Percentiles rank a stretch among this genome's conserved stretches.
These are phyloP conservation scores for Chlorella sorokiniana DNA, from an alignment of 139 green algal genomes.

Conservation along the genomic window DNA sequence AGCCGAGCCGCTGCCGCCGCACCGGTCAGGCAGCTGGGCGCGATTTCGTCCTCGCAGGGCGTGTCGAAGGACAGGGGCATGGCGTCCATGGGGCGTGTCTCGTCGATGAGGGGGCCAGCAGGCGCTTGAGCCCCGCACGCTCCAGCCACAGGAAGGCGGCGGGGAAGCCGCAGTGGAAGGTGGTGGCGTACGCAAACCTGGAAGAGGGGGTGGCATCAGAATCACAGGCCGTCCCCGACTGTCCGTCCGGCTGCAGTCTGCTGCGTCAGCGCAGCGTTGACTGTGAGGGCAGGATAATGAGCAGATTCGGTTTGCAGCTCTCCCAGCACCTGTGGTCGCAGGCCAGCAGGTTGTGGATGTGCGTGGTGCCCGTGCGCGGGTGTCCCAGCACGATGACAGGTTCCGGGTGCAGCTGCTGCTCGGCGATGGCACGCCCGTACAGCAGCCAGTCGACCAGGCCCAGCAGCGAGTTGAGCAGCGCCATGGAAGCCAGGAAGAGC, in stretches of 20 bases:
- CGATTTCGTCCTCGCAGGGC: conserved; percentile 73
- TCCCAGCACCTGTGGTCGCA: conserved; percentile 40
- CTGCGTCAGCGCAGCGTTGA: too few species aligned
- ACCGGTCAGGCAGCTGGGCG: conserved; percentile 53
- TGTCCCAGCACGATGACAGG: conserved; percentile 71
- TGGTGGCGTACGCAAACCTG: conserved; percentile 62
- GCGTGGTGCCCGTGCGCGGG: conserved; percentile 72
- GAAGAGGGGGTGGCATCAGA: neutral
- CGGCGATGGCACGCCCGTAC: conserved; percentile 29
- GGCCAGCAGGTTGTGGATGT: conserved; percentile 72
- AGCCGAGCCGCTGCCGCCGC: neutral
- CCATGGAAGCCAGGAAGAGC: conserved; percentile 64
- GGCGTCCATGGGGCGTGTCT: conserved; percentile 72
- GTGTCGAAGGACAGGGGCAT: conserved; percentile 57
- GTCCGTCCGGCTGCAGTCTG: too few species aligned
- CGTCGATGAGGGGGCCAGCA: conserved; percentile 54
- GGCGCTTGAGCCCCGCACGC: conserved; percentile 27
- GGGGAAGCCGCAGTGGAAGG: conserved; percentile 69
- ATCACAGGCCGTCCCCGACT: too few species aligned
- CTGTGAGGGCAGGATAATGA: too few species aligned
- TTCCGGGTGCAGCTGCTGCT: conserved; percentile 49
- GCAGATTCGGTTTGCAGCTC: too few species aligned
- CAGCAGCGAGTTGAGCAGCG: conserved; percentile 52
- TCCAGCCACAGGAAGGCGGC: conserved; percentile 59
- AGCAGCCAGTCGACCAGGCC: conserved; percentile 54